A percentile compares a stretch with the other conserved stretches of the same genome.
phyloP scores from a whole-genome alignment of 176 grass and related monocot genomes.

The Areca catechu region DNA sequence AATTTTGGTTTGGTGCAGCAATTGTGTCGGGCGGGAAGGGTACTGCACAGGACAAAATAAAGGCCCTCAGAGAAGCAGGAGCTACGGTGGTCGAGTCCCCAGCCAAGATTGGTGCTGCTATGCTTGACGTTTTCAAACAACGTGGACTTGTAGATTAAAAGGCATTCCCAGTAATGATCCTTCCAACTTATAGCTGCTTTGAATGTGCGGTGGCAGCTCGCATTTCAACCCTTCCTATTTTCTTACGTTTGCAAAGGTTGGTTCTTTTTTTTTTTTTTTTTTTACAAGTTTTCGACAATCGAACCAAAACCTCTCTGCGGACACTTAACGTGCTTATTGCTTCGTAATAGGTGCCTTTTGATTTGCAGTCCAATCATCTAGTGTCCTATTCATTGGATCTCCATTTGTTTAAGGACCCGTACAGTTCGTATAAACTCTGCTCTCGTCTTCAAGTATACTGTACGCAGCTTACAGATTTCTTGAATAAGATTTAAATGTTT shows the following conservation, averaged over 20 bases:
- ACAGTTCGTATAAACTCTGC: too few relatives aligned
- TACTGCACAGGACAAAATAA: conserved; percentile 90
- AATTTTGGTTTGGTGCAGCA: conserved; percentile 35
- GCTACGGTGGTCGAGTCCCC: conserved; percentile 86
- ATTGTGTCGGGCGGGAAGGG: conserved; percentile 95
- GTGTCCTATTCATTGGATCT: too few relatives aligned
- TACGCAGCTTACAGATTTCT: too few relatives aligned
- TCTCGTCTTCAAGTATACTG: too few relatives aligned
- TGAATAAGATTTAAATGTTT: too few relatives aligned
- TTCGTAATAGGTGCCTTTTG: too few relatives aligned
- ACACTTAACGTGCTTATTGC: too few relatives aligned
- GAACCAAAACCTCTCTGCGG: too few relatives aligned
- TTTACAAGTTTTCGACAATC: too few relatives aligned
- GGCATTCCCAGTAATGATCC: conserved; percentile 2
- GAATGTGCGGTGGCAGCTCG: not conserved
- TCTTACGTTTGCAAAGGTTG: not conserved
- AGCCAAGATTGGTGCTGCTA: conserved; percentile 78
- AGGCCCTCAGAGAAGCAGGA: conserved; percentile 81
- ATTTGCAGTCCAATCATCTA: too few relatives aligned
- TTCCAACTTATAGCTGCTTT: conserved; percentile 1
- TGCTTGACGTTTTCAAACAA: conserved; percentile 86
- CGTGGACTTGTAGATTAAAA: conserved; percentile 74
- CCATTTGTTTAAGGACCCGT: too few relatives aligned
- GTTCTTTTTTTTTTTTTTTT: not conserved
- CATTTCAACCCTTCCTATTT: not conserved